These are phyloP conservation scores for Alternaria brassicicola DNA, from an alignment of 2,329 filamentous ascomycete species.

Conservation along the genomic window DNA sequence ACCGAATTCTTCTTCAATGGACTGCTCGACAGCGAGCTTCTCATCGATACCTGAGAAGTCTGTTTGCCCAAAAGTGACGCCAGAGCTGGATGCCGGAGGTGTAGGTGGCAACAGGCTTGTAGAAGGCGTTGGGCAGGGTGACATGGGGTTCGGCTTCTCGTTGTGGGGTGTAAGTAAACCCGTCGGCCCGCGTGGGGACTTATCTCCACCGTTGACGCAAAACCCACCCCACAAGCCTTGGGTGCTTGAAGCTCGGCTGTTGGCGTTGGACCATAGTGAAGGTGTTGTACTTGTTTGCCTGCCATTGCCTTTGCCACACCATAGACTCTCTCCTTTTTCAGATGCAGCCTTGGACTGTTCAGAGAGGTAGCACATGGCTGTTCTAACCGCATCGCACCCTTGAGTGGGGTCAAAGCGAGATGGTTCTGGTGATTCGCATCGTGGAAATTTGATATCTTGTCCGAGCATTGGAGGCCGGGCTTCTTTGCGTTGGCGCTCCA, in stretches of 20 bases:
- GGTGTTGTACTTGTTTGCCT: constrained; percentile 39
- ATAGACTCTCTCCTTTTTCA: constrained; percentile 60
- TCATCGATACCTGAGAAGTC: constrained; percentile 52
- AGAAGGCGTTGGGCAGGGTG: constrained; percentile 46
- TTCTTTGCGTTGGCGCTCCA: constrained; percentile 63
- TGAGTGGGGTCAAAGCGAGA: constrained; percentile 84
- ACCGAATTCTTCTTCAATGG: constrained; percentile 70
- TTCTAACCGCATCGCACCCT: constrained; percentile 56
- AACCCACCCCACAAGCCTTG: constrained; percentile 78
- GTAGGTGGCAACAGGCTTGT: constrained; percentile 44
- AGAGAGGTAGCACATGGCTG: constrained; percentile 58
- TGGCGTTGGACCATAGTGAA: constrained; percentile 45
- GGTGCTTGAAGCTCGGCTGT: constrained; percentile 60
- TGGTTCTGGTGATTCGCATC: constrained; percentile 80
- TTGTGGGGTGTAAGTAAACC: constrained; percentile 59
- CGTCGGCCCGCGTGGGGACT: constrained; percentile 51
- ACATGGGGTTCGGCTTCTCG: constrained; percentile 51
- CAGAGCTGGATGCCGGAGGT: constrained; percentile 41
- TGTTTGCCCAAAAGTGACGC: constrained; percentile 22
- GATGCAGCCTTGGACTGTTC: constrained; percentile 55
- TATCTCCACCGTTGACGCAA: constrained; percentile 56
- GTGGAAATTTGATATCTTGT: constrained; percentile 77
- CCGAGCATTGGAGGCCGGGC: constrained; percentile 87
- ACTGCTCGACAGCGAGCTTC: constrained; percentile 52
- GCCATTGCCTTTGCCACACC: constrained; percentile 57